A percentile compares a stretch with the other conserved stretches of the same genome.
Conservation (phyloP, 2,329 filamentous ascomycete species). For the Chrysosphaeria jannelii region DNA sequence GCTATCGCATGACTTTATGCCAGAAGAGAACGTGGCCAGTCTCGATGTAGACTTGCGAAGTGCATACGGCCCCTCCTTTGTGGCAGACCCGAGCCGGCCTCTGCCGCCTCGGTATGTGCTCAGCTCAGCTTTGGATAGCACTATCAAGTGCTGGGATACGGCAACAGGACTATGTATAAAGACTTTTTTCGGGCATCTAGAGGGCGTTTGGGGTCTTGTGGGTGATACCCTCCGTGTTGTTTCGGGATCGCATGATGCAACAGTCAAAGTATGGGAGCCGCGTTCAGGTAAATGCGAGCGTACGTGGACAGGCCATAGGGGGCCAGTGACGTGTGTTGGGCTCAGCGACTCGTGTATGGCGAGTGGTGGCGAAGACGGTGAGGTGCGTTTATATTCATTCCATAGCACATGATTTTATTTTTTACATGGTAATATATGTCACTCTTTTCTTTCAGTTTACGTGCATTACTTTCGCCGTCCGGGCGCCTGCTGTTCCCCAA, state of each 20-base stretch:
- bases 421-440: too few species aligned
- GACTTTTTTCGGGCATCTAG: conserved; percentile 88
- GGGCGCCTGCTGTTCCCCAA: too few species aligned
- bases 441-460: too few species aligned
- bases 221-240: conserved; percentile 29
- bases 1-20: conserved; percentile 65
- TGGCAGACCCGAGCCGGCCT: conserved; percentile 27
- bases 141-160: conserved; percentile 79
- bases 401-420: too few species aligned
- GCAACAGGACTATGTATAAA: conserved; percentile 53
- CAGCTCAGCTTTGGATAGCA: conserved; percentile 71
- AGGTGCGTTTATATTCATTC: conserved; percentile 64
- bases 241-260: conserved; percentile 70
- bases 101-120: conserved; percentile 74
- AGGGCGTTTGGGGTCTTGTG: conserved; percentile 68
- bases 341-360: conserved; percentile 72
- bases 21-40: conserved; percentile 31
- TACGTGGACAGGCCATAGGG: conserved; percentile 71
- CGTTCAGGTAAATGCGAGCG: conserved; percentile 72
- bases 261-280: conserved; percentile 89
- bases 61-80: conserved; percentile 30
- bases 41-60: conserved; percentile 13
- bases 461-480: too few species aligned
- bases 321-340: conserved; percentile 77
- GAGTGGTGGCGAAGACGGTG: conserved; percentile 78